A percentile compares a stretch with the other conserved stretches of the same genome.
These are phyloP conservation scores for Paspalum notatum DNA, from an alignment of 176 grass and related monocot species.

Conservation along the genomic window DNA sequence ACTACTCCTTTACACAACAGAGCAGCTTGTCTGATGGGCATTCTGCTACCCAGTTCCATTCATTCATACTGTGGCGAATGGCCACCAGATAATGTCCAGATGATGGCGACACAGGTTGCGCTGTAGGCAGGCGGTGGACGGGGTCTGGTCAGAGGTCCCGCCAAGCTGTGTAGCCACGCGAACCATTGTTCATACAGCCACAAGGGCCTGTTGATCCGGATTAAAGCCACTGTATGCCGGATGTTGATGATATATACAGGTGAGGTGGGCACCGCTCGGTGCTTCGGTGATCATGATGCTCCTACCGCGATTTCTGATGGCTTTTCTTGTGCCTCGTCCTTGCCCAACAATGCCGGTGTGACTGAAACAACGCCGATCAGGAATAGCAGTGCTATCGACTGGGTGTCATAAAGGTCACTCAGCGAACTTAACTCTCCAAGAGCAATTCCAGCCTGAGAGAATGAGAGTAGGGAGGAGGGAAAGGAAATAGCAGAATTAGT, in stretches of 20 bases:
- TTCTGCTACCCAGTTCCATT: constrained; percentile 52
- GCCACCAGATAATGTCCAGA: constrained; percentile 32
- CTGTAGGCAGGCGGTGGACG: neutral
- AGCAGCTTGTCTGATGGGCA: constrained; percentile 41
- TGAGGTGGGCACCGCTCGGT: neutral
- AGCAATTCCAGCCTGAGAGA: constrained; percentile 88
- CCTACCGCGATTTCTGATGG: constrained; percentile 16
- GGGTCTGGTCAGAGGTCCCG: neutral
- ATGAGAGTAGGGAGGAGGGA: neutral
- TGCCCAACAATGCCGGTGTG: constrained; percentile 76
- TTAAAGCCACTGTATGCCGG: constrained; percentile 32
- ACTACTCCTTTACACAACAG: constrained; percentile 49
- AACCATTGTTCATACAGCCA: constrained; percentile 18
- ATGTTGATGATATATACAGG: constrained; percentile 68
- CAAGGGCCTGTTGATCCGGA: neutral
- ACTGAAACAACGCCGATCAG: constrained; percentile 90
- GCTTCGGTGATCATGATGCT: constrained; percentile 42
- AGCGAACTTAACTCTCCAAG: constrained; percentile 82
- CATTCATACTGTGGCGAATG: constrained; percentile 41
- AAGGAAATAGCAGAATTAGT: neutral
- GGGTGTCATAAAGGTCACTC: constrained; percentile 91
- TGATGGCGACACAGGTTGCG: constrained; percentile 12
- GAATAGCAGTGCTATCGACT: constrained; percentile 82
- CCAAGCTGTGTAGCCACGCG: constrained; percentile 10
- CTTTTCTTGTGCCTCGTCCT: constrained; percentile 64